These are phyloP conservation scores for Fusarium xyrophilum DNA, from an alignment of 2,329 filamentous ascomycete species.

Conservation along the genomic window DNA sequence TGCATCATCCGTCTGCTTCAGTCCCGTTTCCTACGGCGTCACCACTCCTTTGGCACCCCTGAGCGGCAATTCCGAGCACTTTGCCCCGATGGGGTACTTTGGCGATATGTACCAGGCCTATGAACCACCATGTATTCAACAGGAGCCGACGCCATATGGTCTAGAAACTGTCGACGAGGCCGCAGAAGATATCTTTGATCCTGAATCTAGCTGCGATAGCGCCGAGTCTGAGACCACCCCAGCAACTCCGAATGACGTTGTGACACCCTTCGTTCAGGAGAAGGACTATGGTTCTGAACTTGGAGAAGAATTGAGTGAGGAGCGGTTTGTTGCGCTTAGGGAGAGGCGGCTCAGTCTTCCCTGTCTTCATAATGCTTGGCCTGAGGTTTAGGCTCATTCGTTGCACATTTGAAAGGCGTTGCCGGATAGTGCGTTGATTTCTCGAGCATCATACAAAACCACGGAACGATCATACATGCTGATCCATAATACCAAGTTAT, in stretches of 20 bases:
- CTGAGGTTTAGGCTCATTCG: slow-evolving; percentile 10
- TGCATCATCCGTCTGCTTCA: slow-evolving; percentile 20
- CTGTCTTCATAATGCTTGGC: slow-evolving; percentile 40
- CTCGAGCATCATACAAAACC: background rate
- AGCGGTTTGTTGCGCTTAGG: background rate
- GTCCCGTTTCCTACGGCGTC: slow-evolving; percentile 17
- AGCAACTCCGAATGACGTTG: background rate
- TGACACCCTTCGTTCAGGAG: background rate
- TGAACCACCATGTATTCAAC: background rate
- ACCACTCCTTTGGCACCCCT: slow-evolving; percentile 37
- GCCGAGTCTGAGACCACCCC: slow-evolving; percentile 1
- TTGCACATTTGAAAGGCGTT: background rate
- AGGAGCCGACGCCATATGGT: background rate
- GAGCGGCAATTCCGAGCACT: slow-evolving; percentile 42
- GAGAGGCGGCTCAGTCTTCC: slow-evolving; percentile 43
- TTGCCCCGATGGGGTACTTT: slow-evolving; percentile 43
- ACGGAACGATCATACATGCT: background rate
- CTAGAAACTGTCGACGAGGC: slow-evolving; percentile 42
- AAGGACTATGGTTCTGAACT: slow-evolving; percentile 5
- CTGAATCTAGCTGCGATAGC: slow-evolving; percentile 6
- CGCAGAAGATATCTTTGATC: slow-evolving; percentile 22
- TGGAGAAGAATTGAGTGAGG: background rate
- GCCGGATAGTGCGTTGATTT: background rate
- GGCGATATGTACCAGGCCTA: background rate
- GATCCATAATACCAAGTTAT: background rate